Evolutionary conservation across 139 green algal species (phyloP).

Genomic region (Chlamydomonas sp.): DNA sequence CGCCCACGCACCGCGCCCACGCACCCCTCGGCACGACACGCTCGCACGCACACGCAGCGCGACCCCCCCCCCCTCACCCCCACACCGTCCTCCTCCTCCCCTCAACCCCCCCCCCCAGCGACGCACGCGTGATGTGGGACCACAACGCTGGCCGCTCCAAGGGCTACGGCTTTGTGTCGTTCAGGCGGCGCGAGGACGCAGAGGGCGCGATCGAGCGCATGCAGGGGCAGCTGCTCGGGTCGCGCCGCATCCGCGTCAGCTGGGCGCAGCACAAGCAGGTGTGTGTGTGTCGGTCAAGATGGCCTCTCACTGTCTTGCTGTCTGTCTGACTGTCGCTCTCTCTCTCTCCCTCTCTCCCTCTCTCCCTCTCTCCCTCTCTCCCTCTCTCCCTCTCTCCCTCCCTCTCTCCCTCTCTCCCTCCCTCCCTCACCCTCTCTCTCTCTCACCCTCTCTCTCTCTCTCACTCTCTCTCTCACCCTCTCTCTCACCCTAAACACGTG

Average conservation of each 20-base stretch:
- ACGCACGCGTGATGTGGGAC: constrained; percentile 75
- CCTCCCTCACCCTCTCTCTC: too few relatives aligned
- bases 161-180: constrained; percentile 75
- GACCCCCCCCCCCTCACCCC: too few relatives aligned
- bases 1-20: neutral
- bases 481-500: neutral
- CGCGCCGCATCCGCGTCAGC: constrained; percentile 48
- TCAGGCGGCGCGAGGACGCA: constrained; percentile 49
- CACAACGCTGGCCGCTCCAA: constrained; percentile 54
- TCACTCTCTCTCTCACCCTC: too few relatives aligned
- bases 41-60: too few relatives aligned
- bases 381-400: too few relatives aligned
- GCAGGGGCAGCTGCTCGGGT: constrained; percentile 52
- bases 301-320: neutral
- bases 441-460: too few relatives aligned
- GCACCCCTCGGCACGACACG: neutral
- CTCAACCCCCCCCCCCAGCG: constrained; percentile 36
- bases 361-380: too few relatives aligned
- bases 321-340: too few relatives aligned
- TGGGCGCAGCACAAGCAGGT: constrained; percentile 73
- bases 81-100: too few relatives aligned
- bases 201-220: constrained; percentile 54
- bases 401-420: too few relatives aligned
- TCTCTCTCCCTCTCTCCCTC: neutral
- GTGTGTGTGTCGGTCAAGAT: neutral